phyloP scores from a whole-genome alignment of 805 yeast species.

The Candida ponderosae region DNA sequence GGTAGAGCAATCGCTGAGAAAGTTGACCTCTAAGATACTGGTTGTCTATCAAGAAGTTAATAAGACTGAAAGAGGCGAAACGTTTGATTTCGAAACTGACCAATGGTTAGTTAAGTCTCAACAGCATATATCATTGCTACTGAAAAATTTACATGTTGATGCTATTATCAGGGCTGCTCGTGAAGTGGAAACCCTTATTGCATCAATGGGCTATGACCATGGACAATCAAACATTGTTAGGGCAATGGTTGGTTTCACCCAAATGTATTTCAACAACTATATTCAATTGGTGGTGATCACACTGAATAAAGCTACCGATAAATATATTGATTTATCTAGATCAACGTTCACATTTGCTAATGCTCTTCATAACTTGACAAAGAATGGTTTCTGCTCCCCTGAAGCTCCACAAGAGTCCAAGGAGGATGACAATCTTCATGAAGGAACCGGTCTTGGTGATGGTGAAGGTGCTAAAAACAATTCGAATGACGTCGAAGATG shows the following conservation, averaged over 20 bases:
- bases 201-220: conserved; percentile 28
- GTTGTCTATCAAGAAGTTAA: conserved; percentile 58
- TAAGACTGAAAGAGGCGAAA: conserved; percentile 25
- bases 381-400: conserved; percentile 90
- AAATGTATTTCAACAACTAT: conserved; percentile 62
- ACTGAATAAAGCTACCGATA: conserved; percentile 32
- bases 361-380: conserved; percentile 52
- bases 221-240: conserved; percentile 30
- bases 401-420: conserved; percentile 60
- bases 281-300: conserved; percentile 37
- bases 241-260: conserved; percentile 45
- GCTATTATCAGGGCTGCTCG: conserved; percentile 28
- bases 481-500: conserved; percentile 82
- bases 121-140: conserved; percentile 30
- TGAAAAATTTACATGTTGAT: conserved; percentile 34
- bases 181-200: conserved; percentile 26
- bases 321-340: conserved; percentile 48
- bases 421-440: conserved; percentile 59
- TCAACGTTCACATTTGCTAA: conserved; percentile 54
- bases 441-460: conserved; percentile 90
- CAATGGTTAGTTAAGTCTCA: conserved; percentile 59
- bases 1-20: conserved; percentile 40
- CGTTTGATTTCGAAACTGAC: conserved; percentile 43
- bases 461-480: conserved; percentile 83
- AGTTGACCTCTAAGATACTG: conserved; percentile 49